Evolutionary conservation across 805 yeast genomes (phyloP).

Genomic region (Myxozyma lipomycoides): DNA sequence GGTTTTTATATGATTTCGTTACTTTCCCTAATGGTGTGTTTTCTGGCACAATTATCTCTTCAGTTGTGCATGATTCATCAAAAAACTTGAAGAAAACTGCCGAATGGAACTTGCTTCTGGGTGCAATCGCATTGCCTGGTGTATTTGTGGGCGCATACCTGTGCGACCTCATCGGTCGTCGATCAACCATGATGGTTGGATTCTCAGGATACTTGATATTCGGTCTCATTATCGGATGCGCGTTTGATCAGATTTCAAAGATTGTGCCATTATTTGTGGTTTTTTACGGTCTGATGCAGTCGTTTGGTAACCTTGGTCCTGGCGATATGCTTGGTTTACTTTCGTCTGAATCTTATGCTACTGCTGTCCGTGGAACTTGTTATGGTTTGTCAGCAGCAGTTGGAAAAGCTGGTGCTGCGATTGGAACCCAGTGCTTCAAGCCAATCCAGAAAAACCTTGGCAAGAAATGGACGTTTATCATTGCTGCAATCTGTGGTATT

Average conservation of each 20-base stretch:
- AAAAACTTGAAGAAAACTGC: conserved; percentile 53
- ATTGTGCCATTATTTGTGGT: conserved; percentile 63
- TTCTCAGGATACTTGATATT: conserved; percentile 66
- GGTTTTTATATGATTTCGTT: conserved; percentile 80
- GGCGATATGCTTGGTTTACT: conserved; percentile 70
- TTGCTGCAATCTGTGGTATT: conserved; percentile 69
- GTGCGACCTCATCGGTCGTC: conserved; percentile 64
- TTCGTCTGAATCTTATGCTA: conserved; percentile 66
- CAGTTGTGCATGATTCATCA: conserved; percentile 43
- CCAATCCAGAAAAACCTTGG: conserved; percentile 65
- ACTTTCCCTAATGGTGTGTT: conserved; percentile 76
- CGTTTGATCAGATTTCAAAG: conserved; percentile 52
- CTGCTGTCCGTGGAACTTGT: conserved; percentile 70
- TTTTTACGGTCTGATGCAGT: conserved; percentile 69
- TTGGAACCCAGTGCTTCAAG: conserved; percentile 68
- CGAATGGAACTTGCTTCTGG: conserved; percentile 69
- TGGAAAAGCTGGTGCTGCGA: conserved; percentile 83
- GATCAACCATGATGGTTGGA: conserved; percentile 66
- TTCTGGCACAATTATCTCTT: conserved; percentile 55
- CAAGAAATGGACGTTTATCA: conserved; percentile 69
- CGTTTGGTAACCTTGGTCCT: conserved; percentile 71
- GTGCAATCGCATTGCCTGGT: conserved; percentile 68
- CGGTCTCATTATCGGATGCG: conserved; percentile 42
- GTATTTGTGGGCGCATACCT: conserved; percentile 63
- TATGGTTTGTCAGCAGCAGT: conserved; percentile 76